These are phyloP conservation scores for Podosphaera fusca DNA, from an alignment of 2,329 filamentous ascomycete species.

Conservation along the genomic window DNA sequence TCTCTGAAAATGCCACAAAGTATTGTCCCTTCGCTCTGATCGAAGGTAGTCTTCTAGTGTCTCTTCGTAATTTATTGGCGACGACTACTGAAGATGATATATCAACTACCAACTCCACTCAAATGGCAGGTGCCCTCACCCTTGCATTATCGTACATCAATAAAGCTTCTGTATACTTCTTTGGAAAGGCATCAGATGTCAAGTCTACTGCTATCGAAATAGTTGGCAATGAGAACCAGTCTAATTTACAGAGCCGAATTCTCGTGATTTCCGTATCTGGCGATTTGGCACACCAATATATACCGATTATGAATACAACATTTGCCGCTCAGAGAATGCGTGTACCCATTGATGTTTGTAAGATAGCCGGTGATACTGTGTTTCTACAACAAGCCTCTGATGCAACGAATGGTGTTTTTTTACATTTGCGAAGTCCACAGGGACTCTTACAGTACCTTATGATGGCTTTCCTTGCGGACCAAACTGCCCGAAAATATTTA, in stretches of 20 bases:
- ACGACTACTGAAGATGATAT: slow-evolving; percentile 43
- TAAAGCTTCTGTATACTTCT: slow-evolving; percentile 26
- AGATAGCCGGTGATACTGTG: slow-evolving; percentile 64
- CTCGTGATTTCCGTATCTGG: slow-evolving; percentile 74
- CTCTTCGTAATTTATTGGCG: slow-evolving; percentile 49
- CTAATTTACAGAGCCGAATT: slow-evolving; percentile 54
- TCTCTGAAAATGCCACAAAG: slow-evolving; percentile 44
- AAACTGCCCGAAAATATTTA: slow-evolving; percentile 36
- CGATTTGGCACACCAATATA: slow-evolving; percentile 73
- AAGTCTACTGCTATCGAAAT: slow-evolving; percentile 8
- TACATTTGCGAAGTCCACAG: slow-evolving; percentile 35
- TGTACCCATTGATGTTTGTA: slow-evolving; percentile 80
- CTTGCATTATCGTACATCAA: slow-evolving; percentile 80
- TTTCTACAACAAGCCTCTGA: slow-evolving; percentile 82
- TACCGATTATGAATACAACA: slow-evolving; percentile 94
- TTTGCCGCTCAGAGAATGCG: slow-evolving; percentile 78
- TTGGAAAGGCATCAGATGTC: slow-evolving; percentile 17
- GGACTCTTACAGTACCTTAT: slow-evolving; percentile 82
- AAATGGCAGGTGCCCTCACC: slow-evolving; percentile 76
- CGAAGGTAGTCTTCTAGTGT: slow-evolving; percentile 55
- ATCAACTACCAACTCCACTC: slow-evolving; percentile 48
- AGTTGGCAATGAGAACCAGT: slow-evolving; percentile 14
- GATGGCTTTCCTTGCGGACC: slow-evolving; percentile 72
- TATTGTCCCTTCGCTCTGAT: slow-evolving; percentile 80
- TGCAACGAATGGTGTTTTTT: slow-evolving; percentile 46